Evolutionary conservation across 164 flowering plant species (phyloP).

Genomic region (Santalum album): DNA sequence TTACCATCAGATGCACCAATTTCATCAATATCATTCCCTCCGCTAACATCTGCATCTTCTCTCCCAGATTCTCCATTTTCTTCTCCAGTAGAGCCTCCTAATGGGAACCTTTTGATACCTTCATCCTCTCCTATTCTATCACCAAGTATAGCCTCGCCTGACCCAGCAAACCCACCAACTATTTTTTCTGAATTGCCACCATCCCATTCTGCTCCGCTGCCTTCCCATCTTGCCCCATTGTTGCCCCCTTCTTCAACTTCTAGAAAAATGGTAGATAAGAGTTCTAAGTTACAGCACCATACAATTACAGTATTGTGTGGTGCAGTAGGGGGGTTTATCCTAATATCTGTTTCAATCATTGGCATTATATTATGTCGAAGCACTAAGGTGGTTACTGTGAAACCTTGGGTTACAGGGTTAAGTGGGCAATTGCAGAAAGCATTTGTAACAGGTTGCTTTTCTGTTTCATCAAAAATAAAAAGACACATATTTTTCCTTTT

Average conservation of each 20-base stretch:
- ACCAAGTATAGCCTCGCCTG: constrained; percentile 10
- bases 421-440: constrained; percentile 73
- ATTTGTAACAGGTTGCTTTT: constrained; percentile 42
- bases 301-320: constrained; percentile 14
- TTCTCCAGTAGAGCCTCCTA: constrained; percentile 14
- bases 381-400: constrained; percentile 40
- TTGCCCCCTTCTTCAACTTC: constrained; percentile 24
- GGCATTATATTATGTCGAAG: constrained; percentile 25
- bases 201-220: background rate
- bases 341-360: constrained; percentile 22
- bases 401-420: constrained; percentile 65
- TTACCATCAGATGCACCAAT: constrained; percentile 5
- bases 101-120: constrained; percentile 6
- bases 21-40: constrained; percentile 7
- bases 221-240: background rate
- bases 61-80: constrained; percentile 5
- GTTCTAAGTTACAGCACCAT: constrained; percentile 8
- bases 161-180: constrained; percentile 12
- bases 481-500: background rate
- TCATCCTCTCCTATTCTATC: constrained; percentile 19
- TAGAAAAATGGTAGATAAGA: background rate
- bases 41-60: constrained; percentile 3
- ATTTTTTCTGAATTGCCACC: constrained; percentile 7
- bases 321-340: constrained; percentile 18
- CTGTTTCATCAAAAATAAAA: background rate